These are phyloP conservation scores for Plasmopara viticola DNA, from an alignment of 352 stramenopile genomes.

Conservation along the genomic window DNA sequence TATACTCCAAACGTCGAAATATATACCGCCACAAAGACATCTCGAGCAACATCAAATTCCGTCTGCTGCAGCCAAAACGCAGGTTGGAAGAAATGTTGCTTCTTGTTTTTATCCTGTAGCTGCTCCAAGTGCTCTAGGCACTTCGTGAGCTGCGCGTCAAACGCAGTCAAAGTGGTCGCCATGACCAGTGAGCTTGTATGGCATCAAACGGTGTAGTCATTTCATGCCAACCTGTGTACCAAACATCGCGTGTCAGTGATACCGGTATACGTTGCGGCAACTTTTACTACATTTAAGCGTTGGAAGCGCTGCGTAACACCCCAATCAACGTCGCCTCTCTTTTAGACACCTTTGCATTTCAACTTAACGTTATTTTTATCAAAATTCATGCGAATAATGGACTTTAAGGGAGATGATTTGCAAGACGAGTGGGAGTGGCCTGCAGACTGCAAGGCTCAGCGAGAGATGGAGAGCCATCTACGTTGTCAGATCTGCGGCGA, in stretches of 20 bases:
- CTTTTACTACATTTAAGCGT: conserved; percentile 3
- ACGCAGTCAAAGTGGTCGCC: conserved; percentile 47
- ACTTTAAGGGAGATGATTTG: conserved; percentile 10
- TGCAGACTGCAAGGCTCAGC: conserved; percentile 41
- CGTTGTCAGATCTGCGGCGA: conserved; percentile 82
- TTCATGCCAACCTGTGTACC: neutral
- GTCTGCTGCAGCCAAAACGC: conserved; percentile 72
- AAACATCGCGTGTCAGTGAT: conserved; percentile 7
- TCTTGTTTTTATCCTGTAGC: conserved; percentile 47
- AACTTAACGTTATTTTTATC: neutral
- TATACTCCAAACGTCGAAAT: neutral
- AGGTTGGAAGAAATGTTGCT: conserved; percentile 54
- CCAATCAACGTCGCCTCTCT: conserved; percentile 1
- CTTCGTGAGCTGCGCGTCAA: conserved; percentile 43
- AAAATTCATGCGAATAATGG: conserved; percentile 15
- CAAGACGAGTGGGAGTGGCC: conserved; percentile 81
- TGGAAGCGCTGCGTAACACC: conserved; percentile 1
- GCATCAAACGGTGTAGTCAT: conserved; percentile 7
- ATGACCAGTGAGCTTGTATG: conserved; percentile 20
- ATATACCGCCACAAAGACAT: conserved; percentile 71
- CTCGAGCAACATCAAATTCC: conserved; percentile 71
- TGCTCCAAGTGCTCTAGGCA: conserved; percentile 57
- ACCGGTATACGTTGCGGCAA: conserved; percentile 5
- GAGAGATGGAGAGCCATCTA: conserved; percentile 65
- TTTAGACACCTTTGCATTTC: neutral